These are phyloP conservation scores for Leucocoprinus birnbaumii DNA, from an alignment of 768 basidiomycete species.

Conservation along the genomic window DNA sequence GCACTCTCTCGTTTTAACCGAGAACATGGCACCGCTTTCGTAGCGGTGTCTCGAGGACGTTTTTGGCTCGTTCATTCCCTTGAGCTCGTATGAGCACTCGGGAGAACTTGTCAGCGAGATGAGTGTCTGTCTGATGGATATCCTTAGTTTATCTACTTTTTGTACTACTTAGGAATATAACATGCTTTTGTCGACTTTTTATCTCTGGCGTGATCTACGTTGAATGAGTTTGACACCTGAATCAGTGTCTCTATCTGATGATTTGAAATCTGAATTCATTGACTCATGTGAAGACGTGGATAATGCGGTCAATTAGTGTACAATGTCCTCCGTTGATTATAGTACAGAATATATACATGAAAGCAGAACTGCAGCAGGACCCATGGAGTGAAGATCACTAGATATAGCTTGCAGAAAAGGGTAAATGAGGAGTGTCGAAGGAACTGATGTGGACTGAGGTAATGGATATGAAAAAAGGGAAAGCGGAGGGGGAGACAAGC, in stretches of 20 bases:
- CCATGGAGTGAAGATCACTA: background rate
- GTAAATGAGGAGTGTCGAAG: too few relatives aligned
- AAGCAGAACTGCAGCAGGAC: background rate
- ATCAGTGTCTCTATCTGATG: too few relatives aligned
- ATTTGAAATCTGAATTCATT: too few relatives aligned
- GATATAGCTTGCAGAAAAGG: too few relatives aligned
- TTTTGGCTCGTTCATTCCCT: constrained; percentile 37
- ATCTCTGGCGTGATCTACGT: too few relatives aligned
- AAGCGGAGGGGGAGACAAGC: background rate
- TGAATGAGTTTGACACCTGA: too few relatives aligned
- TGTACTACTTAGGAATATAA: too few relatives aligned
- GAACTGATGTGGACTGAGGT: background rate
- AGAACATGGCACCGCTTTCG: constrained; percentile 49
- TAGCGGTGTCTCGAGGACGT: constrained; percentile 59
- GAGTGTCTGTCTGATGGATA: constrained; percentile 66
- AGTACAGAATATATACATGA: background rate
- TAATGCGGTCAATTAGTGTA: too few relatives aligned
- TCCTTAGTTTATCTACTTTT: constrained; percentile 13
- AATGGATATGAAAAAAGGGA: background rate
- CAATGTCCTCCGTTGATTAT: background rate
- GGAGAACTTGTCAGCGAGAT: constrained; percentile 46
- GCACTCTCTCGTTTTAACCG: constrained; percentile 63
- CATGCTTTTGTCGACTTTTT: too few relatives aligned
- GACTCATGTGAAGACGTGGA: background rate
- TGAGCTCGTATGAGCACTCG: constrained; percentile 24